Evolutionary conservation across 768 basidiomycete genomes (phyloP).

Genomic region (Mycena rosella): DNA sequence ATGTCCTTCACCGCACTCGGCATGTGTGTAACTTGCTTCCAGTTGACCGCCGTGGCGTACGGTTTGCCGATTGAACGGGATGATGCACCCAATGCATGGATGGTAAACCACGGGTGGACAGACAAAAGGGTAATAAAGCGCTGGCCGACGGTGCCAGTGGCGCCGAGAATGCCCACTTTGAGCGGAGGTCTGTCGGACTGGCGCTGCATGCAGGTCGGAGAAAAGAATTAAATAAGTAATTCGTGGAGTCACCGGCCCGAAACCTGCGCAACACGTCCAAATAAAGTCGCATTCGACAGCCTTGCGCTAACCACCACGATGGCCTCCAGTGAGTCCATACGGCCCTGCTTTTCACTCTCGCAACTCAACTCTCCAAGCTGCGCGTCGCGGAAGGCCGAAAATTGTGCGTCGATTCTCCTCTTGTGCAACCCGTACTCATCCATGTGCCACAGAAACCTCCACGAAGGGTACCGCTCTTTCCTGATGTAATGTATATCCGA

Average conservation of each 20-base stretch:
- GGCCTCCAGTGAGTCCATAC: conserved; percentile 27
- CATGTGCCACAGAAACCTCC: conserved; percentile 56
- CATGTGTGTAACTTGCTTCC: conserved; percentile 90
- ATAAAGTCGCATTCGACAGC: conserved; percentile 5
- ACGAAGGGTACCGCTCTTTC: conserved; percentile 51
- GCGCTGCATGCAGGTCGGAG: conserved; percentile 14
- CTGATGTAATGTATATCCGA: background rate
- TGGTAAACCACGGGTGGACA: conserved; percentile 89
- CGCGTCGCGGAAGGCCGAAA: conserved; percentile 56
- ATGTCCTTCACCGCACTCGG: conserved; percentile 72
- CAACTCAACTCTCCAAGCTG: conserved; percentile 36
- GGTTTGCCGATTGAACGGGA: conserved; percentile 86
- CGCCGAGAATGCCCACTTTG: conserved; percentile 84
- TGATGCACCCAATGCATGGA: conserved; percentile 92
- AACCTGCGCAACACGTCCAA: background rate
- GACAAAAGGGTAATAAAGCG: conserved; percentile 92
- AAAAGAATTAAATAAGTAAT: background rate
- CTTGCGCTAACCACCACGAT: conserved; percentile 19
- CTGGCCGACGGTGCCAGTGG: conserved; percentile 96
- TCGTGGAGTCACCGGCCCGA: conserved; percentile 1
- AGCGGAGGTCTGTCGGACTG: conserved; percentile 27
- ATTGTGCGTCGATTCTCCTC: conserved; percentile 55
- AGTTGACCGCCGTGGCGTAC: conserved; percentile 79
- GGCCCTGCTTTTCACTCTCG: background rate
- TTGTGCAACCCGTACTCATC: conserved; percentile 15